These are phyloP conservation scores for Tetradesmus obliquus DNA, from an alignment of 139 green algal species.

Conservation along the genomic window DNA sequence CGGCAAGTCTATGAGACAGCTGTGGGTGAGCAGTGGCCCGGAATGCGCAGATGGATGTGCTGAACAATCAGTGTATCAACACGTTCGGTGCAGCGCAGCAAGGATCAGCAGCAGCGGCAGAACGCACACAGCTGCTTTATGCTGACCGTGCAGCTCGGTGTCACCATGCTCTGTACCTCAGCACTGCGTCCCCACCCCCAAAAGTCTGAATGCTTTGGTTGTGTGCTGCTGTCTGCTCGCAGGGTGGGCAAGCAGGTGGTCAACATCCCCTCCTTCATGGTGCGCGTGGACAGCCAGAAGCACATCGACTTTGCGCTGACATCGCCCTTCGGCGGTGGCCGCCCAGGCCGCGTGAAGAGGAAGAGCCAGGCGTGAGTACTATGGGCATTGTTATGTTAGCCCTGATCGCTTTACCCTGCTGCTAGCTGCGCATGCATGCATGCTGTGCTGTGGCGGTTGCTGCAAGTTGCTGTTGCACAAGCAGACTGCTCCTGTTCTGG, in stretches of 20 bases:
- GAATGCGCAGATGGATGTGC: not conserved
- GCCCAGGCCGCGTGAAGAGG: slow-evolving; percentile 95
- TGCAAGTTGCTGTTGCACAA: not conserved
- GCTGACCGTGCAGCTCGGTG: too few relatives aligned
- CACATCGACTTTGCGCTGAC: slow-evolving; percentile 99
- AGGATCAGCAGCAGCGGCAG: too few relatives aligned
- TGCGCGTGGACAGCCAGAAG: slow-evolving; percentile 99
- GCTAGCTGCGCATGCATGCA: not conserved
- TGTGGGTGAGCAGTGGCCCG: too few relatives aligned
- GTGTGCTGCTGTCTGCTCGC: slow-evolving; percentile 22
- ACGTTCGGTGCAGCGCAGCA: too few relatives aligned
- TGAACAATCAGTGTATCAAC: not conserved
- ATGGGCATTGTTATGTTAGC: not conserved
- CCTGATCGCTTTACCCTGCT: not conserved
- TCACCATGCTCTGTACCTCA: too few relatives aligned
- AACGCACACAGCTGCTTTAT: too few relatives aligned
- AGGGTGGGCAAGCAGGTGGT: slow-evolving; percentile 99
- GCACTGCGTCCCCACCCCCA: not conserved
- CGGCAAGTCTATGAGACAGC: too few relatives aligned
- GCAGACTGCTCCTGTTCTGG: not conserved
- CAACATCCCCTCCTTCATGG: slow-evolving; percentile 98
- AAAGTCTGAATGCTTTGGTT: not conserved
- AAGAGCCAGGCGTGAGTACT: slow-evolving; percentile 61
- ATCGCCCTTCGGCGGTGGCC: slow-evolving; percentile 96
- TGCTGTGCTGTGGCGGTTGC: not conserved